A percentile compares a stretch with the other conserved stretches of the same genome.
Evolutionary conservation across 768 basidiomycete genomes (phyloP).

Genomic region (Leccinellum luteum): DNA sequence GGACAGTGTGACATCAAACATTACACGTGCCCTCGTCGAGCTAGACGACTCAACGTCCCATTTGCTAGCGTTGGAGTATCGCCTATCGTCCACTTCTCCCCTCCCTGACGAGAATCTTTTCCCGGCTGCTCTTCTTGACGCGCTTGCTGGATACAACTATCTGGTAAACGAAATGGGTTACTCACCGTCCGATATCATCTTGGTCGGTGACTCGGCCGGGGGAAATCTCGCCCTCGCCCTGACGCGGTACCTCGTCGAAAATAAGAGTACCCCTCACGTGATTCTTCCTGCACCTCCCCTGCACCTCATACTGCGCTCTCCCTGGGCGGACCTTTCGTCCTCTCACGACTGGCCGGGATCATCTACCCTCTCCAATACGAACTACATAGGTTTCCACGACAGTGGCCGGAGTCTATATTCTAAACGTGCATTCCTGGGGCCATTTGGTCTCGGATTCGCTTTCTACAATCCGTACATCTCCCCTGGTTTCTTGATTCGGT

Average conservation of each 20-base stretch:
- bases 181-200: conserved; percentile 55
- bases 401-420: conserved; percentile 28
- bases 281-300: conserved; percentile 46
- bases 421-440: conserved; percentile 44
- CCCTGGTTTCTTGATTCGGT: conserved; percentile 46
- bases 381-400: conserved; percentile 14
- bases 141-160: conserved; percentile 70
- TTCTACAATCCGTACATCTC: conserved; percentile 55
- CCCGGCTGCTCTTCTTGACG: conserved; percentile 73
- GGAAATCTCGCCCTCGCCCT: conserved; percentile 69
- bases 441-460: conserved; percentile 45
- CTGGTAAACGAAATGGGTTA: conserved; percentile 59
- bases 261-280: conserved; percentile 29
- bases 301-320: conserved; percentile 51
- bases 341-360: conserved; percentile 40
- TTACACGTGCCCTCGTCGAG: conserved; percentile 48
- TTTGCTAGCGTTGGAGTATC: conserved; percentile 68
- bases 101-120: conserved; percentile 53
- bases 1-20: conserved; percentile 41
- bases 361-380: conserved; percentile 36
- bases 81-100: conserved; percentile 50
- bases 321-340: conserved; percentile 48
- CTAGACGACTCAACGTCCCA: conserved; percentile 44
- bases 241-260: conserved; percentile 57
- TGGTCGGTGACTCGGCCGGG: conserved; percentile 77